Base-by-base conservation (phyloP, 768 basidiomycete genomes). In the Paxillus involutus region DNA sequence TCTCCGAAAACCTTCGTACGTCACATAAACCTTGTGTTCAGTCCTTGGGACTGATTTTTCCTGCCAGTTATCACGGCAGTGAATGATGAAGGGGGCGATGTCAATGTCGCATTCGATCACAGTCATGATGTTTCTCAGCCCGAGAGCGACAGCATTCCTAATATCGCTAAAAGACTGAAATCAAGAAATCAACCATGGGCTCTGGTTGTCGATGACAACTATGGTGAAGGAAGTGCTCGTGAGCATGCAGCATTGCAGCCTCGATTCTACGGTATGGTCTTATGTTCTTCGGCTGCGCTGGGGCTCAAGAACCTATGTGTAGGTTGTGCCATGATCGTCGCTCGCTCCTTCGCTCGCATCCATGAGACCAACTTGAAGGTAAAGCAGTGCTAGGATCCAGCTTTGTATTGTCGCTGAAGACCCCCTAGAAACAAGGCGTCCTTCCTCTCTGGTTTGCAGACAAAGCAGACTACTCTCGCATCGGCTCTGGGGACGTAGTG, bases 201-300 rank as follows among this genome's bases (percentile, higher is more conserved):
- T 53, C 71, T 98, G 44, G 74, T 99, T 33, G 96, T 98, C 1
- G 95, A 97, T 64, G 95, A 98, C 9, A 97, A 96, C 67, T 96
- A 98, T 67, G 97, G 97, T 2, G 97, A 99, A 71, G 97, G 97
- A 29, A 95, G 92, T 62, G 97, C 97, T 8, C 84, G 97, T 51
- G 97, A 99, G 72, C 97, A 99, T 70, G 97, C 97, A 35, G 94
- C 97, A 19, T 78, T 99, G 33, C 96, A 98, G 67, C 97, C 97
- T 24, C 83, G 97, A 17, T 97, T 94, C 75, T 94, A 92, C 60
- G 92, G 90, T 86, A 62, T 42, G 72, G 60, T 11, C 4, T 32
- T 19, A 9, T 17, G 1, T 45, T 48, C 30, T 12, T 36, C 26
- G 35, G n/a, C 17, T 35, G 37, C 29, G 16, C 42, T 40, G 33